phyloP scores from a whole-genome alignment of 2,329 filamentous ascomycete genomes.

The Fusarium concolor region DNA sequence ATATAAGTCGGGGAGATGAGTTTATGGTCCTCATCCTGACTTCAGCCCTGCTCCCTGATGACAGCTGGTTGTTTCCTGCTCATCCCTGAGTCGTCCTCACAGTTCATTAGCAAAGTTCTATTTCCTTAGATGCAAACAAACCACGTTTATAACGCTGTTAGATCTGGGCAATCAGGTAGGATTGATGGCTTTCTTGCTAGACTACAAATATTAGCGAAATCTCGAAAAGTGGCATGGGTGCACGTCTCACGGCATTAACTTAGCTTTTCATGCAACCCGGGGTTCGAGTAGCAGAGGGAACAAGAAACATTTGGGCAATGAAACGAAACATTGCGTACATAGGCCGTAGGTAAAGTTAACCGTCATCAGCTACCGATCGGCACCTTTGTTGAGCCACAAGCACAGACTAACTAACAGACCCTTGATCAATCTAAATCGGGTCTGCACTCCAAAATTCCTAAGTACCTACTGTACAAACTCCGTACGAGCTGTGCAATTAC shows the following conservation, averaged over 20 bases:
- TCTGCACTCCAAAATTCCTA: constrained; percentile 25
- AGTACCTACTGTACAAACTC: not conserved
- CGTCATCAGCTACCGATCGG: constrained; percentile 39
- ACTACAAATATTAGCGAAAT: not conserved
- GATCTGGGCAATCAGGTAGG: not conserved
- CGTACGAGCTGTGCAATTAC: constrained; percentile 21
- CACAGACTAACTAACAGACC: constrained; percentile 14
- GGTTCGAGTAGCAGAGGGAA: constrained; percentile 21
- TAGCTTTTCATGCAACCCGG: constrained; percentile 14
- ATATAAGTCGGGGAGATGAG: constrained; percentile 34
- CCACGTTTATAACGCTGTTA: not conserved
- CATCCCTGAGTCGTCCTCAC: constrained; percentile 6
- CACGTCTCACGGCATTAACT: constrained; percentile 5
- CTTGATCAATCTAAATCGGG: constrained; percentile 17
- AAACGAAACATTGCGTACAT: constrained; percentile 45
- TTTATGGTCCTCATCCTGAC: constrained; percentile 11
- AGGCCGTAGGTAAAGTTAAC: not conserved
- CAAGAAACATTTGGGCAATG: constrained; percentile 44
- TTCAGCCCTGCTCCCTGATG: constrained; percentile 26
- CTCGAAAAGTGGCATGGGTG: constrained; percentile 7
- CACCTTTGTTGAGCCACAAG: constrained; percentile 31
- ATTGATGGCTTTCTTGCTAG: not conserved
- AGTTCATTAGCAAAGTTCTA: constrained; percentile 3
- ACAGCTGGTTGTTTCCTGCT: constrained; percentile 13
- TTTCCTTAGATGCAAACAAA: constrained; percentile 1